These are phyloP conservation scores for Picochlorum sp. DNA, from an alignment of 139 green algal species.

Conservation along the genomic window DNA sequence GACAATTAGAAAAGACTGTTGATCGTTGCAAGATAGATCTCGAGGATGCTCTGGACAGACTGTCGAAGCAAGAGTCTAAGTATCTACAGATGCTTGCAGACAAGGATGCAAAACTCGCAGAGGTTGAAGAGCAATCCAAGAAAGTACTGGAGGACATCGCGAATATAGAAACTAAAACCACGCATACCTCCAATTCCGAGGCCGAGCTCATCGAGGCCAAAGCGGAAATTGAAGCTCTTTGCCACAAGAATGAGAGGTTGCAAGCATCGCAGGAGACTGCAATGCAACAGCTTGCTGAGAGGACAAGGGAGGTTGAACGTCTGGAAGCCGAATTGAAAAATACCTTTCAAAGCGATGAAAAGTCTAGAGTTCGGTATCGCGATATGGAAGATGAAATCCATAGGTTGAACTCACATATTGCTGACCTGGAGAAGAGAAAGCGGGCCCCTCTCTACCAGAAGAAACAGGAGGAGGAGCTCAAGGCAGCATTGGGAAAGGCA, in stretches of 20 bases:
- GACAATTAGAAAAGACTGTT: conserved; percentile 41
- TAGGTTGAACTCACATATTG: conserved; percentile 60
- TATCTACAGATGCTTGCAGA: background rate
- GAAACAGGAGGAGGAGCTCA: conserved; percentile 81
- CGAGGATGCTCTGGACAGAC: background rate
- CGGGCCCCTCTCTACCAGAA: conserved; percentile 79
- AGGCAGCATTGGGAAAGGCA: conserved; percentile 60
- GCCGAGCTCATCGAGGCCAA: background rate
- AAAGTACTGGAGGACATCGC: background rate
- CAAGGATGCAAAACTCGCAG: background rate
- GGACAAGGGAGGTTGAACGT: conserved; percentile 27
- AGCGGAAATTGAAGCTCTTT: background rate
- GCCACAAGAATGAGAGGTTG: background rate
- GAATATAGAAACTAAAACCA: background rate
- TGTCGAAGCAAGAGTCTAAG: background rate
- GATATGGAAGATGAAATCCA: conserved; percentile 56
- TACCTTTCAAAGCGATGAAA: background rate
- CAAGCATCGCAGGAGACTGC: background rate
- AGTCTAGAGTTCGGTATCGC: conserved; percentile 13
- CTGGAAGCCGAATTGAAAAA: background rate
- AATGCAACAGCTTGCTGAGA: background rate
- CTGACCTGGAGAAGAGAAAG: conserved; percentile 77
- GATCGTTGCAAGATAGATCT: conserved; percentile 2
- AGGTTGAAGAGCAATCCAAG: background rate
- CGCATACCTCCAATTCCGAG: background rate